phyloP scores from a whole-genome alignment of 495 filamentous ascomycete species.

The Bombardia bombarda region DNA sequence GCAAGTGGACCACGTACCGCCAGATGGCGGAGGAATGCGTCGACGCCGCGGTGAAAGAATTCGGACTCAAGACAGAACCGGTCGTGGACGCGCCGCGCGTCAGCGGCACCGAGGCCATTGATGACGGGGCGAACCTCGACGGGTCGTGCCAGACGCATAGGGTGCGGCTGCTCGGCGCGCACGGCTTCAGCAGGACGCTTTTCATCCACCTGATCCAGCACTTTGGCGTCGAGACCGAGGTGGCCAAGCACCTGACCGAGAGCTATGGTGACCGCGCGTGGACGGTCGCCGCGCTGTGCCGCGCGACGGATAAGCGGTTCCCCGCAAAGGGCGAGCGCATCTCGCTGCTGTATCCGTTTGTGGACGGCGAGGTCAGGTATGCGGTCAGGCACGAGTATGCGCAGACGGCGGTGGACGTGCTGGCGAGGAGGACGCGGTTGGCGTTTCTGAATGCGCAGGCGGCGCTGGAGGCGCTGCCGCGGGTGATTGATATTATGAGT shows the following conservation, averaged over 20 bases:
- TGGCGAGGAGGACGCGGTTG: slow-evolving; percentile 79
- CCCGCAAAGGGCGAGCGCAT: slow-evolving; percentile 82
- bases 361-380: slow-evolving; percentile 95
- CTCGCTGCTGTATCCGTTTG: slow-evolving; percentile 77
- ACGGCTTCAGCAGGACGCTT: slow-evolving; percentile 89
- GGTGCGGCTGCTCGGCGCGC: slow-evolving; percentile 83
- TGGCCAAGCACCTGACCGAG: slow-evolving; percentile 80
- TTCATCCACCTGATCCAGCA: slow-evolving; percentile 99
- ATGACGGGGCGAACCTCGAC: slow-evolving; percentile 70
- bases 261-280: slow-evolving; percentile 95
- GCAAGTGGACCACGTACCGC: slow-evolving; percentile 98
- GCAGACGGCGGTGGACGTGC: slow-evolving; percentile 85
- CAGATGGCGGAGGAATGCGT: slow-evolving; percentile 98
- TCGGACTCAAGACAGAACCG: slow-evolving; percentile 58
- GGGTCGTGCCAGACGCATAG: slow-evolving; percentile 87
- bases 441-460: slow-evolving; percentile 96
- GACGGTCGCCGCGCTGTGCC: slow-evolving; percentile 82
- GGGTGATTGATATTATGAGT: slow-evolving; percentile 87
- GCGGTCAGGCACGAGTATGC: slow-evolving; percentile 88
- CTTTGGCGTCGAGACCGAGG: slow-evolving; percentile 91
- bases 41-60: slow-evolving; percentile 75
- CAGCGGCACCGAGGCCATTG: slow-evolving; percentile 65
- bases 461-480: slow-evolving; percentile 81
- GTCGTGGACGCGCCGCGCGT: slow-evolving; percentile 58
- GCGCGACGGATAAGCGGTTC: slow-evolving; percentile 75